Percentiles rank a stretch among this genome's conserved stretches.
Conservation (phyloP, 1,139 yeast genomes). For the Candida labiduridarum region DNA sequence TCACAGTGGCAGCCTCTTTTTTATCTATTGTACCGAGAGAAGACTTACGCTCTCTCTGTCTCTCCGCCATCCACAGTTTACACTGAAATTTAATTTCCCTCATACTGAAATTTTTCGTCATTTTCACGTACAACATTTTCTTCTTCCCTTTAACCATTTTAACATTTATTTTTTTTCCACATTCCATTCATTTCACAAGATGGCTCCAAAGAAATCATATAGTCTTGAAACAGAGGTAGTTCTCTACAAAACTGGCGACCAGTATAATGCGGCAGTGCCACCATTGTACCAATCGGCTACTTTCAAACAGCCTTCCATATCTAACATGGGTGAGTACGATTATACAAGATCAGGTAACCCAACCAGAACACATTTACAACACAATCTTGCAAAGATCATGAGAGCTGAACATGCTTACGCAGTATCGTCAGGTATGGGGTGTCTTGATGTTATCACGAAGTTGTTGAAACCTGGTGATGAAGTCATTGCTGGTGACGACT, state of each 20-base stretch:
- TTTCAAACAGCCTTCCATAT: slow-evolving; percentile 76
- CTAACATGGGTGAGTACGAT: slow-evolving; percentile 83
- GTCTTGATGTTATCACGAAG: slow-evolving; percentile 80
- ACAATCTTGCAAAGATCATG: slow-evolving; percentile 77
- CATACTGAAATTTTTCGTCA: too few species aligned
- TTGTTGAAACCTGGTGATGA: slow-evolving; percentile 76
- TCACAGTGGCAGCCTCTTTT: too few species aligned
- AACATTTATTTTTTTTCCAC: neutral
- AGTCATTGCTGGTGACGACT: slow-evolving; percentile 89
- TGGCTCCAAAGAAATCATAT: slow-evolving; percentile 37
- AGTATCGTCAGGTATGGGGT: slow-evolving; percentile 91
- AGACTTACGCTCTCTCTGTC: too few species aligned
- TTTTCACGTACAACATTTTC: neutral
- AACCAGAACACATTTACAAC: slow-evolving; percentile 78
- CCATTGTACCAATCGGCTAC: slow-evolving; percentile 94
- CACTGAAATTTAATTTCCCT: too few species aligned
- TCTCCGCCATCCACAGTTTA: slow-evolving; percentile 2
- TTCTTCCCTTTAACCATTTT: neutral
- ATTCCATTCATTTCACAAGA: slow-evolving; percentile 7
- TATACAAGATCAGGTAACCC: slow-evolving; percentile 96
- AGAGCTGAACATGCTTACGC: slow-evolving; percentile 73
- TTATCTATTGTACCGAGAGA: too few species aligned
- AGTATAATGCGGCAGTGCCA: slow-evolving; percentile 78
- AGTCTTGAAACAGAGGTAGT: slow-evolving; percentile 77
- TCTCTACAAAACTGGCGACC: slow-evolving; percentile 65